Conservation (phyloP, 805 yeast species). For the Danielia oregonensis region DNA sequence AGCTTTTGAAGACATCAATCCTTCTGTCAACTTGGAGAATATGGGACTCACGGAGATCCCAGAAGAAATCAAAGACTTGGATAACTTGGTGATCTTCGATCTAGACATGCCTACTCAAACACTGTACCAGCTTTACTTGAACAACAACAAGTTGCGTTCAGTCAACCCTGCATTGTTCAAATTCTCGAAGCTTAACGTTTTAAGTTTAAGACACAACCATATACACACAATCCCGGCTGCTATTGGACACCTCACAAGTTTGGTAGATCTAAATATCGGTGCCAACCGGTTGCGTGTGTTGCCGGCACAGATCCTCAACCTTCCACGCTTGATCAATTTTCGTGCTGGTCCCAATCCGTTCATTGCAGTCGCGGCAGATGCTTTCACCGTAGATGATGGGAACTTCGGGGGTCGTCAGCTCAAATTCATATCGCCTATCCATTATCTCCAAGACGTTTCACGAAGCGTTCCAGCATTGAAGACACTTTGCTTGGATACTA, state of each 20-base stretch:
- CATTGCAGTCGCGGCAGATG: constrained; percentile 23
- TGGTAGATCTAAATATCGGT: constrained; percentile 51
- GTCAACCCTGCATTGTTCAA: constrained; percentile 51
- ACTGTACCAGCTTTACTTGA: constrained; percentile 46
- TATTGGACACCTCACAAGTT: constrained; percentile 20
- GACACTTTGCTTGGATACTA: constrained; percentile 44
- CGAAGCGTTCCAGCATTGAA: constrained; percentile 42
- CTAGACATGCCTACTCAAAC: constrained; percentile 18
- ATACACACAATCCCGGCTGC: constrained; percentile 18
- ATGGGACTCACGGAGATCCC: constrained; percentile 49
- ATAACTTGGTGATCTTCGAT: constrained; percentile 46
- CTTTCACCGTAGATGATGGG: constrained; percentile 12
- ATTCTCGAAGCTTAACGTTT: constrained; percentile 46
- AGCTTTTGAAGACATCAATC: constrained; percentile 45
- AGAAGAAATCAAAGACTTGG: constrained; percentile 54
- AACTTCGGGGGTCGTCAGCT: constrained; percentile 5
- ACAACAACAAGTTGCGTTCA: constrained; percentile 45
- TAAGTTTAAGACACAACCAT: constrained; percentile 48
- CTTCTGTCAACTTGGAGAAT: constrained; percentile 45
- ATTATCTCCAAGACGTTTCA: constrained; percentile 13
- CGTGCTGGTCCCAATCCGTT: constrained; percentile 56
- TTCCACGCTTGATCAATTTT: constrained; percentile 41
- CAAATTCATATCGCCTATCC: constrained; percentile 22
- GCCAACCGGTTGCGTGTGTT: constrained; percentile 48
- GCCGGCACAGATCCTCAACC: constrained; percentile 50